phyloP scores from a whole-genome alignment of 345 rosid genomes.

The Kernera saxatilis region DNA sequence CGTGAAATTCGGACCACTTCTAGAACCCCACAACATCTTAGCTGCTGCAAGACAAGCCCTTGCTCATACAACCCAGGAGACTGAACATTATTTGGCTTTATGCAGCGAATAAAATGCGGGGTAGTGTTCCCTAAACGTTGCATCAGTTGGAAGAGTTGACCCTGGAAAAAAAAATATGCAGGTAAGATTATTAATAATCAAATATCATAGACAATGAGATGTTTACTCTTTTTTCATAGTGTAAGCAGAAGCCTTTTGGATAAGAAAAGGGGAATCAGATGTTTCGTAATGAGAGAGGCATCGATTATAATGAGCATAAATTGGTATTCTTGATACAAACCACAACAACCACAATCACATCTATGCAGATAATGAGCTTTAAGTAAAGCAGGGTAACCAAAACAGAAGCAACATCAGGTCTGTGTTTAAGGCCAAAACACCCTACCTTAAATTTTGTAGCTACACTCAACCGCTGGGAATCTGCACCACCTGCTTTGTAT shows the following conservation, averaged over 20 bases:
- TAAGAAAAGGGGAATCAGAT: background rate
- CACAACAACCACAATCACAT: background rate
- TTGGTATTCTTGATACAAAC: background rate
- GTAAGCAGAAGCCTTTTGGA: background rate
- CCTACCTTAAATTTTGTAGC: constrained; percentile 90
- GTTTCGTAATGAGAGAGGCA: background rate
- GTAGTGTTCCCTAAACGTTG: constrained; percentile 91
- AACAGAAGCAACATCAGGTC: background rate
- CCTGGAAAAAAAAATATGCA: constrained; percentile 34
- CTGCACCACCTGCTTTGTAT: constrained; percentile 95
- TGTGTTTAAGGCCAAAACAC: background rate
- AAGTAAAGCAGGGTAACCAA: background rate
- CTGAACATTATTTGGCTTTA: constrained; percentile 88
- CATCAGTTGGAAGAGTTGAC: constrained; percentile 96
- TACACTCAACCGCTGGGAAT: constrained; percentile 90
- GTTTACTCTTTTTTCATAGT: background rate
- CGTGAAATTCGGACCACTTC: constrained; percentile 98
- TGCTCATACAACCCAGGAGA: constrained; percentile 89
- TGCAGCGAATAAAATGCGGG: constrained; percentile 96
- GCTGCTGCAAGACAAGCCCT: constrained; percentile 87
- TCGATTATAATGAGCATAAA: background rate
- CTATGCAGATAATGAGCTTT: background rate
- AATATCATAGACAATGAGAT: constrained; percentile 3
- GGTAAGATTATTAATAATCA: constrained; percentile 15
- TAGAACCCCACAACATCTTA: constrained; percentile 95